Percentiles rank a stretch among this genome's conserved stretches.
Evolutionary conservation across 129 eudicot genomes (phyloP).

Genomic region (Solidago caesia): DNA sequence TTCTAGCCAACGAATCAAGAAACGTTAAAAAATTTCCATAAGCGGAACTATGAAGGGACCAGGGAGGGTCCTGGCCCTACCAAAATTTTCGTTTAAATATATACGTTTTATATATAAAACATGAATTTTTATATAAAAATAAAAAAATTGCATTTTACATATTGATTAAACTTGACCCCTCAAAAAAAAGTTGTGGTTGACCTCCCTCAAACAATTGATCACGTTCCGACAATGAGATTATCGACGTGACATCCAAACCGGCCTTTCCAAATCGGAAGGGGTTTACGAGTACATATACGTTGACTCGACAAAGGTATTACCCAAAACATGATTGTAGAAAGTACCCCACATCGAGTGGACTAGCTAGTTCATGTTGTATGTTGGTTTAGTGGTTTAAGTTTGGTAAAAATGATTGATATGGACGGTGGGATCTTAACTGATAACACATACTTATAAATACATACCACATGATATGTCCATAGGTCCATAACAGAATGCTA

Average conservation of each 20-base stretch:
- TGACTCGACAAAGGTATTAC: background rate
- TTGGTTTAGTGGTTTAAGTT: conserved; percentile 35
- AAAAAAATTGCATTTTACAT: too few relatives aligned
- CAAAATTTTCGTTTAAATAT: too few relatives aligned
- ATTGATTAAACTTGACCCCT: too few relatives aligned
- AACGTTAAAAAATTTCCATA: background rate
- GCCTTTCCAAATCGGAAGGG: conserved; percentile 17
- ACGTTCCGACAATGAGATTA: background rate
- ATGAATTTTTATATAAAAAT: too few relatives aligned
- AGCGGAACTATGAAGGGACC: too few relatives aligned
- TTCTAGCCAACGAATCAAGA: background rate
- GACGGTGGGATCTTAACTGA: conserved; percentile 29
- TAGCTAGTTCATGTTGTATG: conserved; percentile 23
- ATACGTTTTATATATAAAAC: too few relatives aligned
- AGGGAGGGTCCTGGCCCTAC: too few relatives aligned
- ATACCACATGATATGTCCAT: conserved; percentile 32
- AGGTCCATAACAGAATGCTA: conserved; percentile 9
- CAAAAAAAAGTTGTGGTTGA: too few relatives aligned
- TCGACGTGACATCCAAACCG: background rate
- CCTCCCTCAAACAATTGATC: background rate
- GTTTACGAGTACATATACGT: background rate
- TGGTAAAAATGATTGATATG: conserved; percentile 33
- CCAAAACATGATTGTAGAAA: background rate
- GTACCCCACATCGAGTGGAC: background rate
- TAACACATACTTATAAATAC: conserved; percentile 12